These are phyloP conservation scores for Colletotrichum acutatum DNA, from an alignment of 2,329 filamentous ascomycete species.

Conservation along the genomic window DNA sequence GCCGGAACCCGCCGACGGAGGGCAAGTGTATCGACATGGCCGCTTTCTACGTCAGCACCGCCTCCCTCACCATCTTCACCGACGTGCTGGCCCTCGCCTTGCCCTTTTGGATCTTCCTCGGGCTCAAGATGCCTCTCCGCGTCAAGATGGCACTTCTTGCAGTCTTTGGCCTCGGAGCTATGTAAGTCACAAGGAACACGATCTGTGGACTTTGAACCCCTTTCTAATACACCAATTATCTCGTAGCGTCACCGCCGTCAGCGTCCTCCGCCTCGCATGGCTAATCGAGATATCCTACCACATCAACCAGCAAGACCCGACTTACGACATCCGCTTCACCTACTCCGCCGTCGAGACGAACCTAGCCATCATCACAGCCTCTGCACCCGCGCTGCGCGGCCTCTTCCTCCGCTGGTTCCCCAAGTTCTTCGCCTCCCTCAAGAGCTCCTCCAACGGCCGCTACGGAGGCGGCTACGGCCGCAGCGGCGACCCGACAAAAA, in stretches of 20 bases:
- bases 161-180: conserved; percentile 45
- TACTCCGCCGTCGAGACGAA: conserved; percentile 49
- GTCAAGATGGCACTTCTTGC: conserved; percentile 48
- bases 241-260: conserved; percentile 30
- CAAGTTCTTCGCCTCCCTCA: conserved; percentile 37
- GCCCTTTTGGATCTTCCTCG: conserved; percentile 49
- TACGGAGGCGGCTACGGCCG: conserved; percentile 15
- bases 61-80: conserved; percentile 52
- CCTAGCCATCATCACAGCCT: conserved; percentile 51
- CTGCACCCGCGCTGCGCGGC: conserved; percentile 50
- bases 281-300: conserved; percentile 31
- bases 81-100: conserved; percentile 52
- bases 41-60: conserved; percentile 46
- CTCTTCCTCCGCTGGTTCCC: conserved; percentile 45
- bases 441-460: conserved; percentile 34
- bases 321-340: conserved; percentile 44
- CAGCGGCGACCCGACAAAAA: conserved; percentile 15
- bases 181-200: conserved; percentile 40
- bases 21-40: conserved; percentile 27
- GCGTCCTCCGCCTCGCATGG: conserved; percentile 23
- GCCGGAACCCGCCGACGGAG: conserved; percentile 26
- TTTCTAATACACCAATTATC: conserved; percentile 11
- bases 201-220: too few species aligned
- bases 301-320: conserved; percentile 37
- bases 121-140: conserved; percentile 45